Evolutionary conservation across 495 filamentous ascomycete genomes (phyloP).

Genomic region (Penicillium goetzii): DNA sequence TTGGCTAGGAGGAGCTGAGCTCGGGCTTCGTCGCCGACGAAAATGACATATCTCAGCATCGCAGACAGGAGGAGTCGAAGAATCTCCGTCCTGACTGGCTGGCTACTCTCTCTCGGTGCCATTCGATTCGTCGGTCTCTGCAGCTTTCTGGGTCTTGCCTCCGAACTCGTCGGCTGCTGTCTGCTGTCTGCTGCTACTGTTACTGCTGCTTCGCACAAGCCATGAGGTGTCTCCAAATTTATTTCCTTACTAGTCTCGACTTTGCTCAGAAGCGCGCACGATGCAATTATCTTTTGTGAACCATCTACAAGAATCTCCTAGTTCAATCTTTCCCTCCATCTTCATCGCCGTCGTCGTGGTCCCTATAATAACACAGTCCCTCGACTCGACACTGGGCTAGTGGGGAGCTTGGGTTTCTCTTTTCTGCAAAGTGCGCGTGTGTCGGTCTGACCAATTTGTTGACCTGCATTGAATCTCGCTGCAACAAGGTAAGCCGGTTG

Average conservation of each 20-base stretch:
- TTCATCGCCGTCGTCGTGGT: neutral
- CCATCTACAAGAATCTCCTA: conserved; percentile 10
- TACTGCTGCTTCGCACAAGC: conserved; percentile 12
- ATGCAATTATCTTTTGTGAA: conserved; percentile 21
- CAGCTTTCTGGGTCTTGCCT: conserved; percentile 31
- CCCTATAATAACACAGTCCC: conserved; percentile 22
- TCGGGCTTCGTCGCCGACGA: conserved; percentile 20
- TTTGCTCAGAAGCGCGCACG: conserved; percentile 6
- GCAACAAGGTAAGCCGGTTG: conserved; percentile 20
- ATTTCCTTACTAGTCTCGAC: conserved; percentile 20
- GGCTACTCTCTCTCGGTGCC: conserved; percentile 9
- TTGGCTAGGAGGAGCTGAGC: conserved; percentile 29
- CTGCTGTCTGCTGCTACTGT: neutral
- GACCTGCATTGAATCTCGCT: conserved; percentile 17
- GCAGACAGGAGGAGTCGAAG: conserved; percentile 14
- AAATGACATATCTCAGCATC: conserved; percentile 38
- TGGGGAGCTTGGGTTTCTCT: conserved; percentile 3
- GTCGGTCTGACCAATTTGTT: conserved; percentile 27
- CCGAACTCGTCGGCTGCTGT: conserved; percentile 12
- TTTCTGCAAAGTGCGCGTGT: conserved; percentile 13
- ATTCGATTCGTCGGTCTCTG: conserved; percentile 23
- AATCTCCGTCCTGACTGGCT: conserved; percentile 26
- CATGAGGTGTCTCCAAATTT: conserved; percentile 13
- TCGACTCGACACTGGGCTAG: conserved; percentile 3
- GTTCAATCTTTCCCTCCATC: neutral